These are phyloP conservation scores for Talaromyces sp. DNA, from an alignment of 2,329 filamentous ascomycete species.

Conservation along the genomic window DNA sequence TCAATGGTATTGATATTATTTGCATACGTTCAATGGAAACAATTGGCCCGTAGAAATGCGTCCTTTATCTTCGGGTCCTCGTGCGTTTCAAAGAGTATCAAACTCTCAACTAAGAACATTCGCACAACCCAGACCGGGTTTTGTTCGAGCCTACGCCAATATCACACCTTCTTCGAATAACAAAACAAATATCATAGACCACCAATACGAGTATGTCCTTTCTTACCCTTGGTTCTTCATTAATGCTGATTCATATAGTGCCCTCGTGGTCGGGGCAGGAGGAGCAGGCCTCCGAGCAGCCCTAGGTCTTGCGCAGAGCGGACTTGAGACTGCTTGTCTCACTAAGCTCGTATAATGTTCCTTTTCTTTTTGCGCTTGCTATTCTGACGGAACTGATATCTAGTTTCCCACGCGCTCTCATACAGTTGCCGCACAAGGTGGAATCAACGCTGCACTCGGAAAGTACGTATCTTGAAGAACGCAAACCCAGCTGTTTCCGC, in stretches of 20 bases:
- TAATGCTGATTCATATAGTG: conserved; percentile 42
- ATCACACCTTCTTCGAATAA: not conserved
- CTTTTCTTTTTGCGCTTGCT: not conserved
- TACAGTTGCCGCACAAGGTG: conserved; percentile 63
- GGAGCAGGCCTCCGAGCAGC: conserved; percentile 61
- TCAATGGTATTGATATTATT: not conserved
- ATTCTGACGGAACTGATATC: not conserved
- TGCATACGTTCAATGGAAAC: not conserved
- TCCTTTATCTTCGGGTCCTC: not conserved
- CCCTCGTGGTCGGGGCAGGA: conserved; percentile 70
- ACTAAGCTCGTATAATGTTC: conserved; percentile 47
- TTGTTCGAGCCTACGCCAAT: not conserved
- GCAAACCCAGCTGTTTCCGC: not conserved
- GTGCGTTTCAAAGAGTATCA: not conserved
- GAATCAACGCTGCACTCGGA: conserved; percentile 52
- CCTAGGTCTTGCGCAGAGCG: conserved; percentile 61
- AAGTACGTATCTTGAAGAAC: conserved; percentile 32
- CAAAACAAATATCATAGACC: conserved; percentile 16
- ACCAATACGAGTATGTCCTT: conserved; percentile 23
- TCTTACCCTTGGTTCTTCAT: not conserved
- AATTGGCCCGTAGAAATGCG: not conserved
- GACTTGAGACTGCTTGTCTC: conserved; percentile 62
- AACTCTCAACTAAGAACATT: not conserved
- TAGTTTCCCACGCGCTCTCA: conserved; percentile 59
- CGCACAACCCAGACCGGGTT: not conserved